A percentile compares a stretch with the other conserved stretches of the same genome.
phyloP scores from a whole-genome alignment of 768 basidiomycete species.

The Tylopilus intermedius region DNA sequence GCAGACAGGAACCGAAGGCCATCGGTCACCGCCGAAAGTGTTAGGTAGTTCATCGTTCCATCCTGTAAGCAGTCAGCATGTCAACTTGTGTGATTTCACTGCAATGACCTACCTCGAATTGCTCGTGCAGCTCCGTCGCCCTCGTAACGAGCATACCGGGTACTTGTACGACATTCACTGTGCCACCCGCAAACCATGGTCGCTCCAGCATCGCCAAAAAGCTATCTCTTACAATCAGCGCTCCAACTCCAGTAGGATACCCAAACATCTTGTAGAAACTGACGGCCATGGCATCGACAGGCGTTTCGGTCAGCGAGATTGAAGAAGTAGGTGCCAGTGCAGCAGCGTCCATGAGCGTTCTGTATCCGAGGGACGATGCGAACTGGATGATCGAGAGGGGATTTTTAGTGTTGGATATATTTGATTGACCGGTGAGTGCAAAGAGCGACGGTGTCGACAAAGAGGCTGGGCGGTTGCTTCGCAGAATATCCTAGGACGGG shows the following conservation, averaged over 20 bases:
- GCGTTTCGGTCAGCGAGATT: conserved; percentile 59
- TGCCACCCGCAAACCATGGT: conserved; percentile 85
- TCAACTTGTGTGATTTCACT: background rate
- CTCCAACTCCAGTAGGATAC: conserved; percentile 80
- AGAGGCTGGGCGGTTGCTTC: conserved; percentile 42
- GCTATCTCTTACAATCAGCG: conserved; percentile 66
- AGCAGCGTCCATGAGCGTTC: conserved; percentile 76
- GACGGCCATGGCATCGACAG: conserved; percentile 77
- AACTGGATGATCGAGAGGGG: conserved; percentile 58
- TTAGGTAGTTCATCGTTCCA: conserved; percentile 80
- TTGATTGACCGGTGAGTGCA: conserved; percentile 76
- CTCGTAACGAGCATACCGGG: conserved; percentile 67
- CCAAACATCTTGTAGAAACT: conserved; percentile 92
- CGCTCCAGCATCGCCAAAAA: conserved; percentile 58
- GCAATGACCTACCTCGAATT: conserved; percentile 59
- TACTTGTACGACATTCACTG: conserved; percentile 78
- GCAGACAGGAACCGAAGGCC: conserved; percentile 73
- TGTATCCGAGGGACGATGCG: conserved; percentile 66
- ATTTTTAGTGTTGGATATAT: conserved; percentile 72
- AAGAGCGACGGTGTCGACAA: conserved; percentile 50
- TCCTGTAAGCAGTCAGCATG: conserved; percentile 44
- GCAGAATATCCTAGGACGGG: conserved; percentile 46
- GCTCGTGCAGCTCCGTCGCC: conserved; percentile 56
- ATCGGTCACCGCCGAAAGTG: conserved; percentile 68
- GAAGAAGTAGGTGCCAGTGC: conserved; percentile 70